Conservation (phyloP, 192 early-diverging fungal species). For the Coemansia sp. region DNA sequence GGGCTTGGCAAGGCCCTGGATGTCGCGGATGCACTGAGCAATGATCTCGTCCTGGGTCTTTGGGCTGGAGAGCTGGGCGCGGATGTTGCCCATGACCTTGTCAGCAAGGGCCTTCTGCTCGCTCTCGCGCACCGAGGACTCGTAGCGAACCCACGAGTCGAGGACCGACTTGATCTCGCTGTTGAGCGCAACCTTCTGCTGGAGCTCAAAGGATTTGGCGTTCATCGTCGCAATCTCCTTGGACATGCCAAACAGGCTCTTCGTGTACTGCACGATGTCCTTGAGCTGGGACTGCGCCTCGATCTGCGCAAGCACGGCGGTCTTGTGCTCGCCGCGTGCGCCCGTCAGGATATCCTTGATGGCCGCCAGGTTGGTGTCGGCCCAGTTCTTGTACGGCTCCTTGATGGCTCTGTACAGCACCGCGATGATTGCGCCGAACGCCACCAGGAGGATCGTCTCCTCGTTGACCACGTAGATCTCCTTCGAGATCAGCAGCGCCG, state of each 20-base stretch:
- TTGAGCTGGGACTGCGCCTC: constrained; percentile 88
- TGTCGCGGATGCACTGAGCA: constrained; percentile 55
- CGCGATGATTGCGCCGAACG: constrained; percentile 77
- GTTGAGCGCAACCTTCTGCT: constrained; percentile 84
- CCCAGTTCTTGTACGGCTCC: constrained; percentile 82
- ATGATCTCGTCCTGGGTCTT: constrained; percentile 56
- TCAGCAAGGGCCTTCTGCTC: constrained; percentile 88
- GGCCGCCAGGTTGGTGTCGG: constrained; percentile 65
- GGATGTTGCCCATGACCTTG: constrained; percentile 75
- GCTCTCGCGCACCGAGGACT: constrained; percentile 86
- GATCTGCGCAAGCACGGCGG: constrained; percentile 85
- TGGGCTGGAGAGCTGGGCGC: constrained; percentile 46
- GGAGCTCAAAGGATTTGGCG: constrained; percentile 90
- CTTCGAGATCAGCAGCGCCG: constrained; percentile 90
- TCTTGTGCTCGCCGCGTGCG: constrained; percentile 90
- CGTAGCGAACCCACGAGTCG: constrained; percentile 98
- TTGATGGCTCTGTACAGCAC: constrained; percentile 77
- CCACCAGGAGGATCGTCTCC: constrained; percentile 81
- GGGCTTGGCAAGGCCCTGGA: constrained; percentile 51
- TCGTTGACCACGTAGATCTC: constrained; percentile 97
- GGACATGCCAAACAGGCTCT: constrained; percentile 90
- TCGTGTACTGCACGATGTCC: constrained; percentile 91
- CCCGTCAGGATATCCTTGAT: constrained; percentile 79
- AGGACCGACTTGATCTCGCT: constrained; percentile 83
- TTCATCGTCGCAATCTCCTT: constrained; percentile 93